Conservation (phyloP, 1,139 yeast genomes). For the Hyphopichia wangnamkhiaoensis region DNA sequence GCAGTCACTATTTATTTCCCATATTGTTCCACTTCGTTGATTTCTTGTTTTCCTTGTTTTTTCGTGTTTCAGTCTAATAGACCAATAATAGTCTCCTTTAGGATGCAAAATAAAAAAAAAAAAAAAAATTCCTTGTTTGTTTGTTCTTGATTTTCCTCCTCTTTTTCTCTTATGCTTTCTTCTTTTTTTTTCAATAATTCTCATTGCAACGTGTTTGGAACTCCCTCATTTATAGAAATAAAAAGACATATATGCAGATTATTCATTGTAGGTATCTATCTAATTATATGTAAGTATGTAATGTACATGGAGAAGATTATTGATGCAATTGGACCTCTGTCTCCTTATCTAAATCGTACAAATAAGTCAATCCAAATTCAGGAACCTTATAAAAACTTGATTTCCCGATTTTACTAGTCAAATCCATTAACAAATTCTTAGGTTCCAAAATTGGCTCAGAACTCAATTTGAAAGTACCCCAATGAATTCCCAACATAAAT, state of each 20-base stretch:
- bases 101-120: too few relatives aligned
- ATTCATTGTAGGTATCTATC: too few relatives aligned
- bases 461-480: constrained; percentile 92
- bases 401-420: constrained; percentile 22
- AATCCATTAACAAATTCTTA: constrained; percentile 36
- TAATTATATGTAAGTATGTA: neutral
- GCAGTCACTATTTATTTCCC: too few relatives aligned
- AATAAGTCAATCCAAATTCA: constrained; percentile 44
- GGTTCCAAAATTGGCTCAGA: constrained; percentile 90
- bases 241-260: too few relatives aligned
- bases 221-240: too few relatives aligned
- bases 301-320: neutral
- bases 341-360: constrained; percentile 28
- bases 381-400: constrained; percentile 31
- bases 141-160: neutral
- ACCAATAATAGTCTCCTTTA: too few relatives aligned
- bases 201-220: too few relatives aligned
- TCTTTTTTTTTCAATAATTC: too few relatives aligned
- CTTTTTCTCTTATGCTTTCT: neutral
- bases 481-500: constrained; percentile 83
- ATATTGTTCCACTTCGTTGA: too few relatives aligned
- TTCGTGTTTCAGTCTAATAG: too few relatives aligned
- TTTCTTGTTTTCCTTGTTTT: too few relatives aligned
- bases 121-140: neutral
- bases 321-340: constrained; percentile 5